Evolutionary conservation across 306 rosid species (phyloP), one percentile per base, ranked within the genome.

Genomic region (Cucumis melo): DNA sequence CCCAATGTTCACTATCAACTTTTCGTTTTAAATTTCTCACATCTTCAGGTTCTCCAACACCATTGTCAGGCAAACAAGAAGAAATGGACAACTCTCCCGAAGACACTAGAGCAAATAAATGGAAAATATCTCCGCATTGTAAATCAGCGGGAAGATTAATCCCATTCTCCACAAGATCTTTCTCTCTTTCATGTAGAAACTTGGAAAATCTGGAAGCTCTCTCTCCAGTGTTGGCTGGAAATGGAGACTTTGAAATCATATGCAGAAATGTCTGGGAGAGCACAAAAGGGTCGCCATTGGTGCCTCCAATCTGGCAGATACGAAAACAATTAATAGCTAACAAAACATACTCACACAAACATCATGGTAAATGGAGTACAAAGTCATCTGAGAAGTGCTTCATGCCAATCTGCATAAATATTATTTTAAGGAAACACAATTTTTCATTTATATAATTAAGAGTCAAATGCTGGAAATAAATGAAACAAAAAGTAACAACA

Each of bases 21-120:
- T 94, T 91, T 53, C 95, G 93, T 83, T 94, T 94, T 23, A 79
- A 81, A 80, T 77, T 86, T 87, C 98, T 89, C 80, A 82, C 75
- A 79, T 92, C 99, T 74, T 90, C 96, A 63, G 88, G 91, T 84
- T 92, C 97, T 78, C 99, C 97, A 77, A 94, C 90, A 78, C 97
- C 96, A 78, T 87, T 84, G 64, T 86, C 87, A 56, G 99, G 97
- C 87, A 94, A 85, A 81, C 73, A 82, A 60, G 95, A 89, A 46
- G 80, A 85, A 80, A 94, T 83, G 60, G 92, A 90, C 84, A 90
- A 80, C 80, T 91, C 93, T 63, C 93, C 95, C 5, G 84, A 84
- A 65, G 92, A 86, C 81, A 90, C 87, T 84, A 89, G 83, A 82
- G 95, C 95, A 82, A 92, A 89, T 89, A 94, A 86, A 86, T 83